Evolutionary conservation across 164 flowering plant species (phyloP).

Genomic region (Magnolia officinalis): DNA sequence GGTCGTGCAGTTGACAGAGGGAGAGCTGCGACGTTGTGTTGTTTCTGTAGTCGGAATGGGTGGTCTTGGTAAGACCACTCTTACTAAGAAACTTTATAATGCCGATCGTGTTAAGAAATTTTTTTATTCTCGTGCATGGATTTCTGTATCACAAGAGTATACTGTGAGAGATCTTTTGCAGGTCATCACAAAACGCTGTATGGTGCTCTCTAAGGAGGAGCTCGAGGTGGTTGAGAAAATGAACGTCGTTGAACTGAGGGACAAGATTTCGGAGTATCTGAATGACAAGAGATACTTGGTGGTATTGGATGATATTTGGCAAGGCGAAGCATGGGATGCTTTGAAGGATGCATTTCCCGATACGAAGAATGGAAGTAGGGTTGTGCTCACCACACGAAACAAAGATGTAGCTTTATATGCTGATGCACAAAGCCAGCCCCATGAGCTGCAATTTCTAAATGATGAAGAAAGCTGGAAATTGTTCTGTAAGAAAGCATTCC

Average conservation of each 20-base stretch:
- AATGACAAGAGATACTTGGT: neutral
- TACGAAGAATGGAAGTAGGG: neutral
- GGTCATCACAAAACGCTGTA: neutral
- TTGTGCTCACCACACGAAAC: neutral
- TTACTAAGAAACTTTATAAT: slow-evolving; percentile 24
- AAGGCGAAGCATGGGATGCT: neutral
- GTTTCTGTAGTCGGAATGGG: slow-evolving; percentile 21
- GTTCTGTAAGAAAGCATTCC: neutral
- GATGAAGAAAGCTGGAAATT: neutral
- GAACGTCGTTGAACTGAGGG: neutral
- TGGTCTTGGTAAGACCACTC: slow-evolving; percentile 21
- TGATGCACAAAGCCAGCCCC: neutral
- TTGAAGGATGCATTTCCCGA: neutral
- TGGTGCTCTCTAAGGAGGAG: neutral
- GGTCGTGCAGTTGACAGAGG: neutral
- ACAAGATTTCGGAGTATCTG: neutral
- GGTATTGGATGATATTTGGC: slow-evolving; percentile 3
- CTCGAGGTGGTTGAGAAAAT: neutral
- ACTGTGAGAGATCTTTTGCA: neutral
- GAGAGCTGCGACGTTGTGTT: slow-evolving; percentile 6
- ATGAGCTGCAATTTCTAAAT: neutral
- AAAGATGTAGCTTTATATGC: neutral
- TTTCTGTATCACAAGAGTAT: neutral
- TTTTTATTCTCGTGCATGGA: slow-evolving; percentile 21
- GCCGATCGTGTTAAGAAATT: slow-evolving; percentile 7